phyloP scores from a whole-genome alignment of 1,284 basidiomycete genomes.

The Quambalaria eucalypti region DNA sequence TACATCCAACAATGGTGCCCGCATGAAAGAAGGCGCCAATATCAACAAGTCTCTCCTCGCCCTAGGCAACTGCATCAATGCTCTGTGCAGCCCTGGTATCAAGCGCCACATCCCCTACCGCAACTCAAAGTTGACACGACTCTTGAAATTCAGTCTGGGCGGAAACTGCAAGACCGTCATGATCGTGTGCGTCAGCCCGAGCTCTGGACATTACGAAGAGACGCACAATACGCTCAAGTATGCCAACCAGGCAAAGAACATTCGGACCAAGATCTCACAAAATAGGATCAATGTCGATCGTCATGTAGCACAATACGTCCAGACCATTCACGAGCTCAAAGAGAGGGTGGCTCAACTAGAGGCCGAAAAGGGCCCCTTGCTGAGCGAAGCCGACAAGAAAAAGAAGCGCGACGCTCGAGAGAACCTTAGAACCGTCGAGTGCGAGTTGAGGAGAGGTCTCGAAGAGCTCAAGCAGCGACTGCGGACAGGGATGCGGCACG shows the following conservation, averaged over 20 bases:
- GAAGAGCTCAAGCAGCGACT: conserved; percentile 59
- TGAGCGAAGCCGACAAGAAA: conserved; percentile 54
- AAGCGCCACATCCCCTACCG: conserved; percentile 40
- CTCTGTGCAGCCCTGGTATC: conserved; percentile 38
- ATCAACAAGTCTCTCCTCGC: conserved; percentile 47
- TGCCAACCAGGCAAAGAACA: conserved; percentile 46
- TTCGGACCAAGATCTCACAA: conserved; percentile 44
- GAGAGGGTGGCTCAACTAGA: conserved; percentile 75
- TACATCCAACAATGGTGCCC: conserved; percentile 43
- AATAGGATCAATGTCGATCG: conserved; percentile 46
- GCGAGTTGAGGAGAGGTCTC: conserved; percentile 53
- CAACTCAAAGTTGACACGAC: conserved; percentile 43
- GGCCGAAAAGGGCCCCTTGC: conserved; percentile 51
- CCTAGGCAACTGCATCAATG: conserved; percentile 46
- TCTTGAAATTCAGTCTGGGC: conserved; percentile 47
- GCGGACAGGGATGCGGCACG: conserved; percentile 57
- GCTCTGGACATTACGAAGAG: conserved; percentile 45
- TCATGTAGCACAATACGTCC: conserved; percentile 54
- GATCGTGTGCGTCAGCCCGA: conserved; percentile 45
- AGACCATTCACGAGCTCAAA: conserved; percentile 81
- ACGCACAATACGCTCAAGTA: conserved; percentile 47
- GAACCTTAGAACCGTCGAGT: not conserved
- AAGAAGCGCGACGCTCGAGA: conserved; percentile 48
- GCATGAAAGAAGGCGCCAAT: conserved; percentile 48
- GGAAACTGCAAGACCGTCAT: conserved; percentile 47